phyloP scores from a whole-genome alignment of 306 rosid species.

The Luffa aegyptiaca region DNA sequence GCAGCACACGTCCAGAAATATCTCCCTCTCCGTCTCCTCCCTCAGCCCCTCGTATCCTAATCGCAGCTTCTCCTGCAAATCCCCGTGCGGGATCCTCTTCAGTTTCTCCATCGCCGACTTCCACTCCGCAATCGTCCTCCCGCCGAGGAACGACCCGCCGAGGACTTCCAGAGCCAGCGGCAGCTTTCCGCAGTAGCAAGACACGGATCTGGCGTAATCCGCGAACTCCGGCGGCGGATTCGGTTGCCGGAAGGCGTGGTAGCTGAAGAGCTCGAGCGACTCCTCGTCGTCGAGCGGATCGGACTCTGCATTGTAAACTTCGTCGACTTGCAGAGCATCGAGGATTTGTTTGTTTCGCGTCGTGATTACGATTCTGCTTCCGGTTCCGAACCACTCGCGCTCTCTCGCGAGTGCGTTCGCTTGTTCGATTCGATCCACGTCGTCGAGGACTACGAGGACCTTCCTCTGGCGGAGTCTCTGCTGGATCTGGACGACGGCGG shows the following conservation, averaged over 20 bases:
- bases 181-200: not conserved
- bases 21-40: not conserved
- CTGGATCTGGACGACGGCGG: not conserved
- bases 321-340: not conserved
- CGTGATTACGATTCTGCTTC: slow-evolving; percentile 10
- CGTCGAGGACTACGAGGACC: slow-evolving; percentile 8
- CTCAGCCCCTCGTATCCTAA: not conserved
- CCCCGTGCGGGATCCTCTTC: not conserved
- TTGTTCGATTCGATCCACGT: slow-evolving; percentile 3
- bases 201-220: not conserved
- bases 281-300: not conserved
- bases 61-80: slow-evolving; percentile 5
- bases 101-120: not conserved
- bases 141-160: not conserved
- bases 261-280: slow-evolving; percentile 14
- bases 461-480: not conserved
- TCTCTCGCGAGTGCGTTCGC: not conserved
- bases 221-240: not conserved
- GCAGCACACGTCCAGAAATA: slow-evolving; percentile 12
- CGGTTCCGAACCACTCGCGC: slow-evolving; percentile 6
- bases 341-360: not conserved
- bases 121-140: not conserved
- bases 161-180: slow-evolving; percentile 13
- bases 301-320: not conserved
- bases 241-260: slow-evolving; percentile 1